phyloP scores from a whole-genome alignment of 2,329 filamentous ascomycete species.

The Cylindrodendrum hubeiense region DNA sequence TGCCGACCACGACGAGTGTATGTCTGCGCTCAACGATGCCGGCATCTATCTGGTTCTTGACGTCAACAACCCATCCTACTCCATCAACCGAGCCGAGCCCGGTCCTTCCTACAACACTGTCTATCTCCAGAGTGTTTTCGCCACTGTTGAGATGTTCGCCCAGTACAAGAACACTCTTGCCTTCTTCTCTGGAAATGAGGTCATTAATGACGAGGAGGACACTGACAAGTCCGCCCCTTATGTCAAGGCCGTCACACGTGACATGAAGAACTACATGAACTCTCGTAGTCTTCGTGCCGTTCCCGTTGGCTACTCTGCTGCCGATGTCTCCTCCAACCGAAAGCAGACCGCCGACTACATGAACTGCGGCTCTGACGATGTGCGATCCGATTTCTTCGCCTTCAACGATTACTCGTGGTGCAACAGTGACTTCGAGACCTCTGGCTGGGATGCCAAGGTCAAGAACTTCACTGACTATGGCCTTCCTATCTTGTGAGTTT shows the following conservation, averaged over 20 bases:
- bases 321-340: slow-evolving; percentile 87
- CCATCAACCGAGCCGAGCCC: slow-evolving; percentile 83
- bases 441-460: slow-evolving; percentile 91
- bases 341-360: slow-evolving; percentile 90
- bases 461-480: slow-evolving; percentile 89
- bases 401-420: slow-evolving; percentile 95
- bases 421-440: slow-evolving; percentile 74
- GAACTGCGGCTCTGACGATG: slow-evolving; percentile 89
- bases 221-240: slow-evolving; percentile 77
- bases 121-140: slow-evolving; percentile 88
- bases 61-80: slow-evolving; percentile 89
- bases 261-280: slow-evolving; percentile 79
- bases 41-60: slow-evolving; percentile 94
- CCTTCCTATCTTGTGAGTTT: slow-evolving; percentile 80
- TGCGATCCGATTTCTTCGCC: slow-evolving; percentile 88
- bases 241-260: slow-evolving; percentile 83
- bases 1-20: slow-evolving; percentile 84
- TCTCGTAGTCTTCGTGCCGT: slow-evolving; percentile 72
- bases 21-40: slow-evolving; percentile 82
- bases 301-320: slow-evolving; percentile 82
- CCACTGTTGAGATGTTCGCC: slow-evolving; percentile 86
- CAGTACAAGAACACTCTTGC: slow-evolving; percentile 89
- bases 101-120: slow-evolving; percentile 86
- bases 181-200: slow-evolving; percentile 87
- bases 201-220: slow-evolving; percentile 75